Percentiles rank a stretch among this genome's conserved stretches.
Conservation (phyloP, 306 rosid species). For the Urtica urens region DNA sequence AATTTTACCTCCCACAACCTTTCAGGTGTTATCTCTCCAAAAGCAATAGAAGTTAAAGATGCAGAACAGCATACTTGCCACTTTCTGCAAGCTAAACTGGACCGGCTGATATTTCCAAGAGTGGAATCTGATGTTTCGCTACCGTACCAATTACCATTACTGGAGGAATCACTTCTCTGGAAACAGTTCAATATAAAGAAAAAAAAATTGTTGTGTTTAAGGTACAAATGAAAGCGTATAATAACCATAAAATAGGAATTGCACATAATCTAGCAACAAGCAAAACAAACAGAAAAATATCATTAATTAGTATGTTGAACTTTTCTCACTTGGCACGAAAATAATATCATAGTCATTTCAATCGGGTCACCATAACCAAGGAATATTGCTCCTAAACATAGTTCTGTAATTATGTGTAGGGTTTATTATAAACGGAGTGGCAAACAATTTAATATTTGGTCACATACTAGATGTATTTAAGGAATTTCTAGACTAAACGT, state of each 20-base stretch:
- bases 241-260: no score
- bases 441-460: no score
- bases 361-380: no score
- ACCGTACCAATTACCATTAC: conserved; percentile 37
- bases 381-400: not conserved
- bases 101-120: conserved; percentile 34
- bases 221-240: no score
- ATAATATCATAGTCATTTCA: no score
- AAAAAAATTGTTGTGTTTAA: conserved; percentile 4
- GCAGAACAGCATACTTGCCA: conserved; percentile 46
- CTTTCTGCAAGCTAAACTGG: conserved; percentile 37
- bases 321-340: no score
- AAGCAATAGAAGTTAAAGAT: conserved; percentile 32
- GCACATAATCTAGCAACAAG: not conserved
- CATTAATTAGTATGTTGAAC: not conserved
- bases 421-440: no score
- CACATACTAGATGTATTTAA: no score
- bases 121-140: conserved; percentile 31
- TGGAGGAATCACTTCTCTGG: conserved; percentile 56
- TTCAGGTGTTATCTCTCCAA: conserved; percentile 56
- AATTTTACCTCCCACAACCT: conserved; percentile 90
- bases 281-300: not conserved
- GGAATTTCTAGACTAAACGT: no score
- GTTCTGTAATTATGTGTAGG: not conserved
- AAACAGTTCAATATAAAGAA: conserved; percentile 16